Evolutionary conservation across 208 protist genomes (phyloP).

Genomic region (Trichomonas tenax): DNA sequence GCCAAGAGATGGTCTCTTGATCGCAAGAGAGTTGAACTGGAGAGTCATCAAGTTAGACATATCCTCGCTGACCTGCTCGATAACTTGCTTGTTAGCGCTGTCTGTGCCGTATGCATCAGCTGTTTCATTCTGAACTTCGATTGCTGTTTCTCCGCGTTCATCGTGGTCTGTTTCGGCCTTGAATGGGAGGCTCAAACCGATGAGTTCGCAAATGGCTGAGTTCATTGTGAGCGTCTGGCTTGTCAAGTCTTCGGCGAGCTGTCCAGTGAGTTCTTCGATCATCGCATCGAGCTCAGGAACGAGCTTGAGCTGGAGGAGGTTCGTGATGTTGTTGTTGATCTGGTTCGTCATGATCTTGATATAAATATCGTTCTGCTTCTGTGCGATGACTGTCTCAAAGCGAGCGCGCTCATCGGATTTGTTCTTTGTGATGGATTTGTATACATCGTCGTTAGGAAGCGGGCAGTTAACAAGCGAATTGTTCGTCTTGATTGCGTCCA

Average conservation of each 20-base stretch:
- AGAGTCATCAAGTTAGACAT: background rate
- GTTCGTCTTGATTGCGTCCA: background rate
- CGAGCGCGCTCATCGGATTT: background rate
- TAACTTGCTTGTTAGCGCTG: background rate
- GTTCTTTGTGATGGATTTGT: background rate
- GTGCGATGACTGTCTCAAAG: background rate
- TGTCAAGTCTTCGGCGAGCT: background rate
- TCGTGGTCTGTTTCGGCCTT: background rate
- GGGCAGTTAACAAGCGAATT: background rate
- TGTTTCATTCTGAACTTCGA: background rate
- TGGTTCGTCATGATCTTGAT: background rate
- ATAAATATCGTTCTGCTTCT: background rate
- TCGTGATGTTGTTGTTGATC: background rate
- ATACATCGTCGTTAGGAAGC: background rate
- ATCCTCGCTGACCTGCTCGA: background rate
- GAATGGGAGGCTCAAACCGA: background rate
- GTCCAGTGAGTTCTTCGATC: background rate
- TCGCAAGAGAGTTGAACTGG: background rate
- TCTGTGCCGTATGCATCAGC: background rate
- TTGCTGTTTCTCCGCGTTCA: background rate
- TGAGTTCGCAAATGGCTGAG: background rate
- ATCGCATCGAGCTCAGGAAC: background rate
- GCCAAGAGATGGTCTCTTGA: background rate
- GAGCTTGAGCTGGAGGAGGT: background rate
- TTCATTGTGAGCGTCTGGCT: background rate